phyloP scores from a whole-genome alignment of 2,329 filamentous ascomycete genomes.

The Ophiognomonia clavigignenti-juglandacearum region DNA sequence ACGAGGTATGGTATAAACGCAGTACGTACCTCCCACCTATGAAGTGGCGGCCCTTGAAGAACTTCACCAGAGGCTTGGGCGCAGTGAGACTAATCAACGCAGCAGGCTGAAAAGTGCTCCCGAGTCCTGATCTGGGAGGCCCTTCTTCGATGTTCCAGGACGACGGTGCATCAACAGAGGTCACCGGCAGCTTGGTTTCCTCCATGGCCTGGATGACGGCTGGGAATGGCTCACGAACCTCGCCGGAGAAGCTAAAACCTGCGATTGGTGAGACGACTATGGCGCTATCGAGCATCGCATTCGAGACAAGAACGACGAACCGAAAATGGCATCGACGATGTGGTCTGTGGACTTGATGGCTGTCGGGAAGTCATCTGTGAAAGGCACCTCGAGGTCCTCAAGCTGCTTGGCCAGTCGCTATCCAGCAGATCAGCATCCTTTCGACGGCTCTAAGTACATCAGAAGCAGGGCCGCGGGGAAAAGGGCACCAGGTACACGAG shows the following conservation, averaged over 20 bases:
- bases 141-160: slow-evolving; percentile 91
- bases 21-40: slow-evolving; percentile 69
- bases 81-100: slow-evolving; percentile 86
- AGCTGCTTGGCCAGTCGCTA: slow-evolving; percentile 82
- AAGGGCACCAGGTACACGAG: too few relatives aligned
- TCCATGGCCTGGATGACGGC: slow-evolving; percentile 74
- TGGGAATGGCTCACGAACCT: slow-evolving; percentile 89
- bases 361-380: slow-evolving; percentile 71
- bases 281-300: not conserved
- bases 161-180: slow-evolving; percentile 87
- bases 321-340: slow-evolving; percentile 89
- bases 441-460: too few relatives aligned
- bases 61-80: slow-evolving; percentile 82
- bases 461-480: too few relatives aligned
- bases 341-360: slow-evolving; percentile 69
- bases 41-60: slow-evolving; percentile 86
- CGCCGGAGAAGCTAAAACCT: slow-evolving; percentile 90
- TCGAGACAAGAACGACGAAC: slow-evolving; percentile 37
- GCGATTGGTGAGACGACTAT: slow-evolving; percentile 1
- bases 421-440: slow-evolving; percentile 29
- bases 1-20: not conserved
- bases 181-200: slow-evolving; percentile 68
- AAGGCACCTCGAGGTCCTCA: slow-evolving; percentile 74
- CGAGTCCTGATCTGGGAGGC: slow-evolving; percentile 71
- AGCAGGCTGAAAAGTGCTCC: slow-evolving; percentile 73